These are phyloP conservation scores for Theileria orientalis DNA, from an alignment of 169 alveolate species.

Conservation along the genomic window DNA sequence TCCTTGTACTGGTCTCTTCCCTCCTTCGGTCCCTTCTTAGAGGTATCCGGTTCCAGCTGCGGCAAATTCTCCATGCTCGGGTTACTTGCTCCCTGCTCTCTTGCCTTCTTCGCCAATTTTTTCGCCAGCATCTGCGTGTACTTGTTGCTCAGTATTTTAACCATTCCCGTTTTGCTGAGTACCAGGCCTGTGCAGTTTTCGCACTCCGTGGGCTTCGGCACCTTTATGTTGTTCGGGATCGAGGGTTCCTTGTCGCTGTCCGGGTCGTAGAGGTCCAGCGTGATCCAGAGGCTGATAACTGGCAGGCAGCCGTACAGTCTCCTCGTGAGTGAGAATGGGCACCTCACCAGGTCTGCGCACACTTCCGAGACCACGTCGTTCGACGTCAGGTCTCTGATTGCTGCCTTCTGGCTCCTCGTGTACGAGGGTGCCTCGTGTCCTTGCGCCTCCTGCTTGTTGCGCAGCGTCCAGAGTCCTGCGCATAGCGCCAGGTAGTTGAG, in stretches of 20 bases:
- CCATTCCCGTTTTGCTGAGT: conserved; percentile 25
- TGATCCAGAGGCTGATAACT: conserved; percentile 58
- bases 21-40: no score
- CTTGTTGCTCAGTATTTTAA: conserved; percentile 21
- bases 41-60: no score
- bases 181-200: conserved; percentile 33
- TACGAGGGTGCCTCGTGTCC: conserved; percentile 27
- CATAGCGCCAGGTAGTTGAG: conserved; percentile 51
- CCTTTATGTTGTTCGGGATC: conserved; percentile 9
- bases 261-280: conserved; percentile 33
- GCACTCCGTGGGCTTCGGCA: conserved; percentile 33
- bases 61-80: no score
- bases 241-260: conserved; percentile 12
- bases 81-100: no score
- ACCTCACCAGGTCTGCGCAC: conserved; percentile 32
- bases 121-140: no score
- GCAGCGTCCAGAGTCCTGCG: conserved; percentile 57
- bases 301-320: conserved; percentile 49
- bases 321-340: conserved; percentile 33
- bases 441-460: conserved; percentile 21
- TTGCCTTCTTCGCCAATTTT: no score
- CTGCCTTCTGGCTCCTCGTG: conserved; percentile 67
- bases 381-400: conserved; percentile 43
- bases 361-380: conserved; percentile 47
- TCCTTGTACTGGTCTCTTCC: no score